A percentile compares a stretch with the other conserved stretches of the same genome.
phyloP scores from a whole-genome alignment of 148 eudicot species.

The Rhododendron griersonianum region DNA sequence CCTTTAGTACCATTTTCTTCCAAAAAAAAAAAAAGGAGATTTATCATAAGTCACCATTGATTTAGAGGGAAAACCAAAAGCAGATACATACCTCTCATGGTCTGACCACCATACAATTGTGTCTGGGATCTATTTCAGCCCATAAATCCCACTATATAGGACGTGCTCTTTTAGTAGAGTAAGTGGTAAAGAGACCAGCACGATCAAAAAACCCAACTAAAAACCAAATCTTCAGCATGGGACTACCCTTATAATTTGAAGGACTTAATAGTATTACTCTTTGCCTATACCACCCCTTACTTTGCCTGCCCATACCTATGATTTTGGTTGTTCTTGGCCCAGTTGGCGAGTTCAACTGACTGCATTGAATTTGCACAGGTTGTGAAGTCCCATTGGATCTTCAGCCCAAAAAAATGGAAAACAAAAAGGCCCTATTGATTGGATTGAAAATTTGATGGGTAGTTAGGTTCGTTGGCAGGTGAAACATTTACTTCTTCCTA shows the following conservation, averaged over 20 bases:
- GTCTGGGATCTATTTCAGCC: neutral
- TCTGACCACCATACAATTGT: neutral
- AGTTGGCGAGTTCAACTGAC: neutral
- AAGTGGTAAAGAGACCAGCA: neutral
- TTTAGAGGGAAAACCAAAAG: neutral
- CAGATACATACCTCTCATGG: neutral
- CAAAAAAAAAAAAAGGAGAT: too few species aligned
- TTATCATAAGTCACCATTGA: too few species aligned
- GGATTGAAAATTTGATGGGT: neutral
- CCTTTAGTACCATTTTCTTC: too few species aligned
- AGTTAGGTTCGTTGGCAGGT: neutral
- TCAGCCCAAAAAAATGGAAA: neutral
- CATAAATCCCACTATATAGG: neutral
- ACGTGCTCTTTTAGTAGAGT: neutral
- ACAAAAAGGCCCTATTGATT: neutral
- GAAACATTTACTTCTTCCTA: neutral
- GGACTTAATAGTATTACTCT: neutral
- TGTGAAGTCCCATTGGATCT: neutral
- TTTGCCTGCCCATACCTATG: neutral
- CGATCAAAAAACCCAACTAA: neutral
- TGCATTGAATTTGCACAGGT: neutral
- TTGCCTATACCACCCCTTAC: neutral
- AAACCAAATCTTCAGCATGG: neutral
- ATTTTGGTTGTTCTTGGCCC: neutral
- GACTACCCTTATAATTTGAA: neutral